Base-by-base conservation (phyloP, 106 monocot species). In the Posidonia australis region DNA sequence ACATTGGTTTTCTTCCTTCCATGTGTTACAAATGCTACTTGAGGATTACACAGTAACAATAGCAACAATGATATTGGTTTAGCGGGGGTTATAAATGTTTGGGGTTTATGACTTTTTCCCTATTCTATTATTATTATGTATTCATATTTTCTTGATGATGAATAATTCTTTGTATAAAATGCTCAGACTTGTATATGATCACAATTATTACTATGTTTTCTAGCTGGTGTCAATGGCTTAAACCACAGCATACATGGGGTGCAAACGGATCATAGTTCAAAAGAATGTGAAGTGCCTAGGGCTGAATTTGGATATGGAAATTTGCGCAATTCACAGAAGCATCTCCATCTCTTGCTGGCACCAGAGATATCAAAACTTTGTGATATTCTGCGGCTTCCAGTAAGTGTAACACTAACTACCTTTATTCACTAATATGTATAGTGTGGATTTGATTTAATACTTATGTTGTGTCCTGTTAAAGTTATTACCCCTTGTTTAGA, bases 321-420 rank as follows among this genome's bases (percentile, higher is more conserved):
- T 24, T 45, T 76, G 42, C 46, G 69, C 29, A 64, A 32, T 74
- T 54, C 67, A 48, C 91, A 85, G 44, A 83, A 45, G 45, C 54
- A 26, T 31, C 74, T 91, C 42, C 77, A 75, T 74, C 53, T 77
- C 43, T 65, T 69, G 61, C 57, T 98, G 59, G 80, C 76, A 64
- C 87, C 90, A 58, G 81, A 98, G 65, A 44, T 98, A 49, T 51
- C 73, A 56, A 64, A 81, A 46, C 55, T 98, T 10, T 98, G 81
- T 74, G 72, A 79, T 46, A 57, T 51, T 27, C 58, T 91, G 42
- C 68, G 62, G 22, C 73, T 98, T 71, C 78, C 82, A n/a, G 98
- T 98, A 91, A 66, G 76, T 63, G 22, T n/a, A n/a, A n/a, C n/a
- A n/a, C n/a, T n/a, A n/a, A n/a, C n/a, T n/a, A n/a, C n/a, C n/a